Percentiles rank a stretch among this genome's conserved stretches.
phyloP scores from a whole-genome alignment of 2,329 filamentous ascomycete genomes.

The Diaporthe vexans region DNA sequence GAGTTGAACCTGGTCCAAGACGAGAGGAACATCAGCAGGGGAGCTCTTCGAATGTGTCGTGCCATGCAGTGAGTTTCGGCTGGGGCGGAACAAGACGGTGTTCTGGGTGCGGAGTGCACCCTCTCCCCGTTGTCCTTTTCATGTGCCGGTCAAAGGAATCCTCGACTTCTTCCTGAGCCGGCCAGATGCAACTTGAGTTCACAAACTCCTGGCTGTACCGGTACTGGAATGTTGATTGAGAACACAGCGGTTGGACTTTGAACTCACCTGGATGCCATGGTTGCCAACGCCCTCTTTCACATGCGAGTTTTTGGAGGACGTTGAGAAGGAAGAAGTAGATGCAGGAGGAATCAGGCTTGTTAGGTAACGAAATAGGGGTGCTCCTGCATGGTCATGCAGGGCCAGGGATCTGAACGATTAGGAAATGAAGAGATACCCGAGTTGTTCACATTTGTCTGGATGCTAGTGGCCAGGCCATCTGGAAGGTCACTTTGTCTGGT shows the following conservation, averaged over 20 bases:
- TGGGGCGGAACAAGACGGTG: neutral
- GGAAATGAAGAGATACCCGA: conserved; percentile 11
- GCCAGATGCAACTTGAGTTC: neutral
- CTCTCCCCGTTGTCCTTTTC: neutral
- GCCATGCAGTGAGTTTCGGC: neutral
- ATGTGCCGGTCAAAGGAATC: neutral
- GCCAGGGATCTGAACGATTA: conserved; percentile 36
- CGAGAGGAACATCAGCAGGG: neutral
- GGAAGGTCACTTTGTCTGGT: conserved; percentile 19
- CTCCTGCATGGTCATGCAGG: conserved; percentile 21
- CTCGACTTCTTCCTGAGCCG: conserved; percentile 16
- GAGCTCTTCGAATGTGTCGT: neutral
- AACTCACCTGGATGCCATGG: conserved; percentile 49
- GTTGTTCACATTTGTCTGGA: conserved; percentile 31
- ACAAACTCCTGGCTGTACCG: neutral
- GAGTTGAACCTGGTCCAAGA: conserved; percentile 53
- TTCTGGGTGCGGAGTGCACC: neutral
- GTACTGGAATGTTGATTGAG: neutral
- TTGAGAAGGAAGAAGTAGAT: conserved; percentile 23
- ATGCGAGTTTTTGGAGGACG: conserved; percentile 27
- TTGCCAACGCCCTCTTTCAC: conserved; percentile 35
- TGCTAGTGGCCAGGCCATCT: conserved; percentile 19
- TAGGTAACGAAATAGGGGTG: conserved; percentile 36
- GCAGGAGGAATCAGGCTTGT: conserved; percentile 23
- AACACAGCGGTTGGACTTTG: neutral